These are phyloP conservation scores for Umbelopsis sp. DNA, from an alignment of 192 early-diverging fungal genomes.

Conservation along the genomic window DNA sequence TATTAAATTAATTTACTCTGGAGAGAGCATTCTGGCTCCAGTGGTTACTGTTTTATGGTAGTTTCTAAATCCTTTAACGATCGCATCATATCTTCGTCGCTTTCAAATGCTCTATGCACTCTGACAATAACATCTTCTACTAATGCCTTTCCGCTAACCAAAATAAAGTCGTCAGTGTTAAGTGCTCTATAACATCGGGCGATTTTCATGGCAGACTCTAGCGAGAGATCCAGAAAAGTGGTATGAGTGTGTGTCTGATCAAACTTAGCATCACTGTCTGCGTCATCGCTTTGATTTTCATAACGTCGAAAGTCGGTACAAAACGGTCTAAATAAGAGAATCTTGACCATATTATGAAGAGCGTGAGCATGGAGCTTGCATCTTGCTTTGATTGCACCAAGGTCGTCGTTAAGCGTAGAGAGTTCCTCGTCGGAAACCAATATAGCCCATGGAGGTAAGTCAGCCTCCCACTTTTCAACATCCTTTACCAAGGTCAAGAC, in stretches of 20 bases:
- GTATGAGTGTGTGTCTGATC: conserved; percentile 35
- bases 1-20: neutral
- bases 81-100: conserved; percentile 26
- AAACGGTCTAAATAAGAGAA: conserved; percentile 37
- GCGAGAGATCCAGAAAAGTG: conserved; percentile 38
- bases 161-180: neutral
- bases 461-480: conserved; percentile 35
- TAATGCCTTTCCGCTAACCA: neutral
- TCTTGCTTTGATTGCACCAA: neutral
- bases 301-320: conserved; percentile 19
- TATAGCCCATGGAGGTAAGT: conserved; percentile 22
- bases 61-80: conserved; percentile 12
- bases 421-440: neutral
- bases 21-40: neutral
- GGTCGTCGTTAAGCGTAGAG: neutral
- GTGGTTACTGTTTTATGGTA: neutral
- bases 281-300: neutral
- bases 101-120: conserved; percentile 31
- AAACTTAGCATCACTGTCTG: neutral
- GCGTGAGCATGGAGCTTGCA: conserved; percentile 24
- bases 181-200: conserved; percentile 10
- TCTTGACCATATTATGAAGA: conserved; percentile 31
- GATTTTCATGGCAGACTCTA: conserved; percentile 26
- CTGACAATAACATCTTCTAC: conserved; percentile 30
- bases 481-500: conserved; percentile 33